A percentile compares a stretch with the other conserved stretches of the same genome.
Evolutionary conservation across 116 monocot species (phyloP).

Genomic region (Cymodocea nodosa): DNA sequence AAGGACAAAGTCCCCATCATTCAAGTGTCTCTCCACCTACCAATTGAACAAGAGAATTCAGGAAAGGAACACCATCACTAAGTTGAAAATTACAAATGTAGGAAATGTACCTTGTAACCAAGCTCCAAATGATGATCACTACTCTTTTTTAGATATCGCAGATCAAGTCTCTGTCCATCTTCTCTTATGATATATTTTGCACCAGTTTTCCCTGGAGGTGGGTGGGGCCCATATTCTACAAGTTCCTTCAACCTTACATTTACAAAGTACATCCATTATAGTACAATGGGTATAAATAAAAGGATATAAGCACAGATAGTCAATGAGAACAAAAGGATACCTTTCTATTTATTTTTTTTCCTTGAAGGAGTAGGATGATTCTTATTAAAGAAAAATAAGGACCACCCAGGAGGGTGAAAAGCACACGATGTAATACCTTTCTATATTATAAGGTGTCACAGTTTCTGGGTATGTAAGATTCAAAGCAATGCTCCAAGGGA

Average conservation of each 20-base stretch:
- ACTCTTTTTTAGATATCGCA: slow-evolving; percentile 87
- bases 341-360: slow-evolving; percentile 51
- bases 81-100: background rate
- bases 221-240: slow-evolving; percentile 97
- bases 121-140: slow-evolving; percentile 98
- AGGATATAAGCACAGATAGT: background rate
- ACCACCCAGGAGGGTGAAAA: too few relatives aligned
- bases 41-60: slow-evolving; percentile 3
- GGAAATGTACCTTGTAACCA: slow-evolving; percentile 71
- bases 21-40: slow-evolving; percentile 92
- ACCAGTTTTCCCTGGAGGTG: slow-evolving; percentile 96
- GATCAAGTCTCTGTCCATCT: slow-evolving; percentile 97
- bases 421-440: slow-evolving; percentile 33
- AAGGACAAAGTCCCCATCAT: slow-evolving; percentile 97
- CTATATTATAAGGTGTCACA: slow-evolving; percentile 98
- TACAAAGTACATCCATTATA: slow-evolving; percentile 3
- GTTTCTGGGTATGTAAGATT: slow-evolving; percentile 99
- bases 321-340: slow-evolving; percentile 18
- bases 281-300: background rate
- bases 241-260: slow-evolving; percentile 65
- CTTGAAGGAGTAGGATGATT: too few relatives aligned
- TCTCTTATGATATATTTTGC: slow-evolving; percentile 96
- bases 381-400: too few relatives aligned
- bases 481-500: slow-evolving; percentile 98
- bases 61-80: background rate